Conservation (phyloP, 441 rosid genomes). For the Mallotus japonicus region DNA sequence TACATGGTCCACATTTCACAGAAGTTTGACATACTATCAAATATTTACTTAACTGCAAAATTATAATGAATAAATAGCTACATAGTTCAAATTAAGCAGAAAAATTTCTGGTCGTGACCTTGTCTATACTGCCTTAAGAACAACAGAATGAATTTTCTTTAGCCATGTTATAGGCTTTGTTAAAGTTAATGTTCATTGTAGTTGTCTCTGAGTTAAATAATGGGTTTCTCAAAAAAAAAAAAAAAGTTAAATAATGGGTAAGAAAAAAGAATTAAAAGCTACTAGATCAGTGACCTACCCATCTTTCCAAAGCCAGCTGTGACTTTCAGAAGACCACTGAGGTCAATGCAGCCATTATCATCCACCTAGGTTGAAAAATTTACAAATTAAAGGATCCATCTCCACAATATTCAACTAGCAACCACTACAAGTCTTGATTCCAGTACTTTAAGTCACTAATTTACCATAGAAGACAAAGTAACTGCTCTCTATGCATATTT, state of each 20-base stretch:
- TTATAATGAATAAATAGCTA: not conserved
- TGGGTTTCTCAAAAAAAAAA: too few relatives aligned
- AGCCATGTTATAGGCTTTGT: not conserved
- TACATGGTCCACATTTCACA: not conserved
- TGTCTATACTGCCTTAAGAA: not conserved
- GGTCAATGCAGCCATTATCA: conserved; percentile 54
- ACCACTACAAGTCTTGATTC: not conserved
- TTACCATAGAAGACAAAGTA: too few relatives aligned
- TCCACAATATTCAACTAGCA: conserved; percentile 1
- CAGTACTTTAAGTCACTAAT: not conserved
- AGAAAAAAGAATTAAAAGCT: not conserved
- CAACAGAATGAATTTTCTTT: not conserved
- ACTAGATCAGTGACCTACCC: conserved; percentile 35
- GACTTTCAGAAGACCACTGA: conserved; percentile 60
- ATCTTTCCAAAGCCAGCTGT: conserved; percentile 51
- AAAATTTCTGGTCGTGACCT: not conserved
- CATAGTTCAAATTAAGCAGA: not conserved
- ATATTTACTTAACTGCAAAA: not conserved
- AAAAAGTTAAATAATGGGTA: not conserved
- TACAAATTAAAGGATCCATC: conserved; percentile 8
- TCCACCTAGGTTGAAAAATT: conserved; percentile 46
- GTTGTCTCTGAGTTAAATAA: not conserved
- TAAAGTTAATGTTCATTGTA: not conserved
- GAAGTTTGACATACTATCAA: not conserved
- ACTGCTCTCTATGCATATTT: too few relatives aligned